Evolutionary conservation across 164 flowering plant species (phyloP).

Genomic region (Vitis amurensis): DNA sequence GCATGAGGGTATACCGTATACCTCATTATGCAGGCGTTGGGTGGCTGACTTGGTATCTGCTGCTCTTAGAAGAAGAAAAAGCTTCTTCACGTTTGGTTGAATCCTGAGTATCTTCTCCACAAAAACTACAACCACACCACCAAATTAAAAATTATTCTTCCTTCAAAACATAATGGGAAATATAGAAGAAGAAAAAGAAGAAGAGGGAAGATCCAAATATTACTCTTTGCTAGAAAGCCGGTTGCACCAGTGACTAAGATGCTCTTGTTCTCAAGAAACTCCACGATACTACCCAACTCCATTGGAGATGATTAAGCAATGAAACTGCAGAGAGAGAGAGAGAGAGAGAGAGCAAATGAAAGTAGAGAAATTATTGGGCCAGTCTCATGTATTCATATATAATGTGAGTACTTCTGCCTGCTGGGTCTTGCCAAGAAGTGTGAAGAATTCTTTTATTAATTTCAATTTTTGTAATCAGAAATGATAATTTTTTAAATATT

Average conservation of each 20-base stretch:
- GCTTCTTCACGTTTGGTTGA: constrained; percentile 60
- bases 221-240: constrained; percentile 57
- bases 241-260: constrained; percentile 49
- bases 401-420: too few species aligned
- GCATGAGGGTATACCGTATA: constrained; percentile 2
- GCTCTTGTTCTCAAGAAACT: constrained; percentile 33
- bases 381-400: too few species aligned
- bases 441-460: too few species aligned
- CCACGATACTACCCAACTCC: constrained; percentile 32
- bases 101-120: constrained; percentile 63
- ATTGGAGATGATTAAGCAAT: constrained; percentile 1
- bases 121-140: constrained; percentile 34
- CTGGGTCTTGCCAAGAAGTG: too few species aligned
- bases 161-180: not conserved
- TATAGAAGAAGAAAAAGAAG: not conserved
- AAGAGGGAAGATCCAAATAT: constrained; percentile 3
- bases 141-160: not conserved
- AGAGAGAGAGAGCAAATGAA: too few species aligned
- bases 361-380: too few species aligned
- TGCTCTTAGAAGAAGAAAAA: constrained; percentile 69
- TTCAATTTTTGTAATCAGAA: too few species aligned
- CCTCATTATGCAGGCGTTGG: constrained; percentile 54
- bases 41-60: constrained; percentile 39
- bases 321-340: too few species aligned
- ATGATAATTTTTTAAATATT: too few species aligned